phyloP scores from a whole-genome alignment of 2,329 filamentous ascomycete genomes.

The Teratosphaeria nubilosa region DNA sequence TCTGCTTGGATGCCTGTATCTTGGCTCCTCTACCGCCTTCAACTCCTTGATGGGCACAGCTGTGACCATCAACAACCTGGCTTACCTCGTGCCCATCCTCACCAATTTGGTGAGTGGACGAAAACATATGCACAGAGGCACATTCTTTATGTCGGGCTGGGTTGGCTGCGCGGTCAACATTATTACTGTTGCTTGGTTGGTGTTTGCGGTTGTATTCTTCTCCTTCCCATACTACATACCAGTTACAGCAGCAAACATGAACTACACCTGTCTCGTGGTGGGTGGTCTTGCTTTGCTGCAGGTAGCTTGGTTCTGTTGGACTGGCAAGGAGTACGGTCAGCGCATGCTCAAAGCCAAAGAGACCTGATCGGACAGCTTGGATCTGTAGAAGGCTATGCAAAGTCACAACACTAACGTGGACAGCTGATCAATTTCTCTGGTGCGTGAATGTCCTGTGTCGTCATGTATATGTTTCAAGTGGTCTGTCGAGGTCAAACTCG shows the following conservation, averaged over 20 bases:
- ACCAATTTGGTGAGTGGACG: constrained; percentile 35
- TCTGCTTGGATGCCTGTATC: constrained; percentile 1
- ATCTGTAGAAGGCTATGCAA: background rate
- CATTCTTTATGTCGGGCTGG: background rate
- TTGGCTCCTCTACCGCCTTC: constrained; percentile 3
- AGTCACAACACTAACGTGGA: background rate
- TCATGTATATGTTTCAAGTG: no score
- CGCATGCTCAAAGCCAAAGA: background rate
- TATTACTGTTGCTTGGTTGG: constrained; percentile 37
- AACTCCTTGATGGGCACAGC: constrained; percentile 34
- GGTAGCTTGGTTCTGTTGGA: background rate
- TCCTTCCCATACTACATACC: background rate
- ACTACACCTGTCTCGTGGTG: background rate
- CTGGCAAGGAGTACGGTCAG: background rate
- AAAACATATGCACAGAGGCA: background rate
- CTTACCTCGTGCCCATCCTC: constrained; percentile 33
- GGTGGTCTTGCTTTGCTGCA: background rate
- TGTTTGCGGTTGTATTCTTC: constrained; percentile 39
- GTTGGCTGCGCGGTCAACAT: constrained; percentile 8
- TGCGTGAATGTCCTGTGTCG: no score
- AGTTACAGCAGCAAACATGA: constrained; percentile 1
- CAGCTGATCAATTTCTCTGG: no score
- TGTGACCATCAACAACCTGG: constrained; percentile 30
- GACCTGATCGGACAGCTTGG: background rate
- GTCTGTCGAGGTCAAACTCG: no score